Percentiles rank a stretch among this genome's conserved stretches.
phyloP scores from a whole-genome alignment of 2,329 filamentous ascomycete genomes.

The Colletotrichum tofieldiae region DNA sequence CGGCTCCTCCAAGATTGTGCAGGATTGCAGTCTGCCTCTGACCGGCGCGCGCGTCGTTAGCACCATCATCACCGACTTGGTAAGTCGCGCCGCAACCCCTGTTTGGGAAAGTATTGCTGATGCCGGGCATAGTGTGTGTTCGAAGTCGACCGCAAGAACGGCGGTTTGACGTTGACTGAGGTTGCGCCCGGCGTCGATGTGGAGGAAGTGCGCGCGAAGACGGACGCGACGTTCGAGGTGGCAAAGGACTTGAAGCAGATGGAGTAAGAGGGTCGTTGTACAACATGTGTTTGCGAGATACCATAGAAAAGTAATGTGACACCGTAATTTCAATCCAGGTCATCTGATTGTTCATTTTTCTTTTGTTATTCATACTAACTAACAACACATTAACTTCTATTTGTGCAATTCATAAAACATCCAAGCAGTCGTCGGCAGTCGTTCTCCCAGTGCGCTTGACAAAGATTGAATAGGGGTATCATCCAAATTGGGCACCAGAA shows the following conservation, averaged over 20 bases:
- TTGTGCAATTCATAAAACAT: neutral
- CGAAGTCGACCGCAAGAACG: conserved; percentile 75
- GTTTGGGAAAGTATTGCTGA: neutral
- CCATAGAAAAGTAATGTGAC: conserved; percentile 19
- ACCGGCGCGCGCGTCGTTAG: conserved; percentile 78
- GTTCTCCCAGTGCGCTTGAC: conserved; percentile 16
- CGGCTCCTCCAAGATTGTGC: conserved; percentile 77
- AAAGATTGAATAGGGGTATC: conserved; percentile 14
- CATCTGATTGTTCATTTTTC: too few relatives aligned
- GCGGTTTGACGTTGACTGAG: conserved; percentile 78
- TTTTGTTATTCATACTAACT: neutral
- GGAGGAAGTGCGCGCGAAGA: conserved; percentile 79
- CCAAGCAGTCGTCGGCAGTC: conserved; percentile 5
- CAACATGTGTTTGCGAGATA: conserved; percentile 18
- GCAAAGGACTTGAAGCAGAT: conserved; percentile 69
- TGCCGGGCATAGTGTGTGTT: conserved; percentile 72
- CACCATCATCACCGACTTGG: conserved; percentile 82
- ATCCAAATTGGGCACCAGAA: conserved; percentile 18
- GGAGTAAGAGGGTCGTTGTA: conserved; percentile 50
- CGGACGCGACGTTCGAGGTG: conserved; percentile 77
- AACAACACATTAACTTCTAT: conserved; percentile 32
- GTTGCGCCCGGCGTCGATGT: conserved; percentile 78
- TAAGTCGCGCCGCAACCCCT: conserved; percentile 57
- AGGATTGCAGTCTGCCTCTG: conserved; percentile 75
- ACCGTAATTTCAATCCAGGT: neutral